Conservation (phyloP, 768 basidiomycete species). For the Rhodotorula babjevae region DNA sequence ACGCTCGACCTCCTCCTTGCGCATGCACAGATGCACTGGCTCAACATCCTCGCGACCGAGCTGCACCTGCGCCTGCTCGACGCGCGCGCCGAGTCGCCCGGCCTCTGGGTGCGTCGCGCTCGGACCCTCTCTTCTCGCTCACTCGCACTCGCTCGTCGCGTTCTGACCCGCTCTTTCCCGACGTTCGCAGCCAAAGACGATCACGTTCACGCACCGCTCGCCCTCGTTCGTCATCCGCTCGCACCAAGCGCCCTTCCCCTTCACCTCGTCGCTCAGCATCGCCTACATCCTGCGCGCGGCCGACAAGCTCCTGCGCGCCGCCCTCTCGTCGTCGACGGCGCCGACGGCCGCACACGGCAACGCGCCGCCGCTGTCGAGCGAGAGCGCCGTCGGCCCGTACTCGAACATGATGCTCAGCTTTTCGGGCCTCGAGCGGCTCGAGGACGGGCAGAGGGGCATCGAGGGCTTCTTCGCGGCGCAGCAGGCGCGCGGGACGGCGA, state of each 20-base stretch:
- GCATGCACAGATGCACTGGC: constrained; percentile 62
- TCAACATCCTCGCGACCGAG: constrained; percentile 84
- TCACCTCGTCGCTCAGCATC: constrained; percentile 65
- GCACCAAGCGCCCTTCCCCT: constrained; percentile 83
- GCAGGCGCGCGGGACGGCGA: not conserved
- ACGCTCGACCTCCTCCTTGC: not conserved
- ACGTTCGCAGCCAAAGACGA: constrained; percentile 78
- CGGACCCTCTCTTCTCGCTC: not conserved
- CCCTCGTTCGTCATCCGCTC: constrained; percentile 65
- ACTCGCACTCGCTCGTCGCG: too few relatives aligned
- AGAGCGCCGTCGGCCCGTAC: constrained; percentile 55
- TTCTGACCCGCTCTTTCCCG: not conserved
- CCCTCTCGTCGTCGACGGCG: constrained; percentile 55
- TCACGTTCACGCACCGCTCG: constrained; percentile 72
- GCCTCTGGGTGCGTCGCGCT: constrained; percentile 44
- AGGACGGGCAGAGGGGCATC: constrained; percentile 77
- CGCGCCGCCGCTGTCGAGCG: constrained; percentile 22
- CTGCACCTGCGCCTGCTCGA: constrained; percentile 78
- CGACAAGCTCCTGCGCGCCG: constrained; percentile 78
- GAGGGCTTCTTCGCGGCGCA: constrained; percentile 68
- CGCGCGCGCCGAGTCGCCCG: constrained; percentile 64
- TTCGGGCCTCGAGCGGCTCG: constrained; percentile 67
- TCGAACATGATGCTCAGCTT: constrained; percentile 70
- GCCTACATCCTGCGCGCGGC: constrained; percentile 71
- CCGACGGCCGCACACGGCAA: constrained; percentile 10